These are phyloP conservation scores for Pythium myriotylum DNA, from an alignment of 352 stramenopile genomes.

Conservation along the genomic window DNA sequence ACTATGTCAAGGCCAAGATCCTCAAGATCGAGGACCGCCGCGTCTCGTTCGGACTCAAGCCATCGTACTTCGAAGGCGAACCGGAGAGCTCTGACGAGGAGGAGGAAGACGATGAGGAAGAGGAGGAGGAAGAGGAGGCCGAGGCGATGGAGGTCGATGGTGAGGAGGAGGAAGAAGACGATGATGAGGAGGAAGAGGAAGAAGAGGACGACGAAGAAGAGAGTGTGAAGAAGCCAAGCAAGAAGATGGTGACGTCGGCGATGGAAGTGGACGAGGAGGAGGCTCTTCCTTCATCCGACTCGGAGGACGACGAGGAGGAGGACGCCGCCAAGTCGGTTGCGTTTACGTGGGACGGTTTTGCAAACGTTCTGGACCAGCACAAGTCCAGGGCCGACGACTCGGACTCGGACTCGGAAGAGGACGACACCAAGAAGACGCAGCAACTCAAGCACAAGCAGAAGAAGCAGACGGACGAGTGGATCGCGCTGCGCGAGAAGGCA, in stretches of 20 bases:
- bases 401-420: conserved; percentile 54
- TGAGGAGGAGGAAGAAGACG: conserved; percentile 49
- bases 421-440: conserved; percentile 66
- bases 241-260: conserved; percentile 32
- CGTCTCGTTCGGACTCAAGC: conserved; percentile 96
- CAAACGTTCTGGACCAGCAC: conserved; percentile 57
- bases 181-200: conserved; percentile 56
- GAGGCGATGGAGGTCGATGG: conserved; percentile 43
- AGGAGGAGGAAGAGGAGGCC: conserved; percentile 42
- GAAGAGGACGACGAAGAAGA: conserved; percentile 45
- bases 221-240: conserved; percentile 34
- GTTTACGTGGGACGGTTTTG: conserved; percentile 88
- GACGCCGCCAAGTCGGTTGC: conserved; percentile 48
- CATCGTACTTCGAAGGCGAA: conserved; percentile 95
- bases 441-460: conserved; percentile 89
- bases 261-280: conserved; percentile 52
- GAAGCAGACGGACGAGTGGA: conserved; percentile 94
- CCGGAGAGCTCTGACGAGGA: conserved; percentile 88
- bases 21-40: conserved; percentile 92
- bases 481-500: conserved; percentile 92
- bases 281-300: conserved; percentile 58
- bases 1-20: conserved; percentile 97
- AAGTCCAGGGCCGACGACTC: conserved; percentile 42
- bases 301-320: conserved; percentile 52
- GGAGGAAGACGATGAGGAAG: conserved; percentile 70